Percentiles rank a stretch among this genome's conserved stretches.
Evolutionary conservation across 2,329 filamentous ascomycete genomes (phyloP).

Genomic region (Colletotrichum theobromicola): DNA sequence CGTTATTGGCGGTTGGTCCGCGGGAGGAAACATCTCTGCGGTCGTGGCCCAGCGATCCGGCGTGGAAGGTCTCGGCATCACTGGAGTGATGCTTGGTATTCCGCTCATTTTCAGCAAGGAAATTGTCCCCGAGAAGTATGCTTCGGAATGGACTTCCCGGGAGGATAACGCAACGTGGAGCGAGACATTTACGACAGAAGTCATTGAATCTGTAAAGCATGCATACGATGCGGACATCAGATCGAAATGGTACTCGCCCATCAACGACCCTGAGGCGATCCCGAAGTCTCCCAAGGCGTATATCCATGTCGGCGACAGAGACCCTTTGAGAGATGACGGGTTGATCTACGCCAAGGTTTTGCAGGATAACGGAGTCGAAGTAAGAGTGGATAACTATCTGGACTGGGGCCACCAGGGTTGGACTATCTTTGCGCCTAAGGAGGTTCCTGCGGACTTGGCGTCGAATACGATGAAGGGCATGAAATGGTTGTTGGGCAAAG

Average conservation of each 20-base stretch:
- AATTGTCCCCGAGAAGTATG: constrained; percentile 38
- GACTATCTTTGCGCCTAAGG: not conserved
- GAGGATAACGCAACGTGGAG: constrained; percentile 44
- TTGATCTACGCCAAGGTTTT: constrained; percentile 56
- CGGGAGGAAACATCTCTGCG: constrained; percentile 56
- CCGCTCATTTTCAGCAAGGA: constrained; percentile 5
- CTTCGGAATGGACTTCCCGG: constrained; percentile 38
- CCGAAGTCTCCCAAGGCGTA: constrained; percentile 48
- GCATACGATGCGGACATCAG: constrained; percentile 32
- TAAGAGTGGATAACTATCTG: constrained; percentile 38
- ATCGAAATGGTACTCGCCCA: constrained; percentile 34
- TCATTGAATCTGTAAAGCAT: constrained; percentile 29
- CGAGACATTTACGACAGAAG: constrained; percentile 33
- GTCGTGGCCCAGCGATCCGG: constrained; percentile 48
- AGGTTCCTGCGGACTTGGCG: not conserved
- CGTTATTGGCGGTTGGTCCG: constrained; percentile 55
- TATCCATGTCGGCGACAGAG: constrained; percentile 55
- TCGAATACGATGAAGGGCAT: constrained; percentile 13
- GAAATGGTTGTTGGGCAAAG: constrained; percentile 1
- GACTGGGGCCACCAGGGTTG: constrained; percentile 14
- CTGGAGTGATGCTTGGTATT: not conserved
- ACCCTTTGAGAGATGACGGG: constrained; percentile 56
- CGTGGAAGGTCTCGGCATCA: constrained; percentile 32
- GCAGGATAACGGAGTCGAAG: constrained; percentile 46
- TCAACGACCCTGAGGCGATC: constrained; percentile 35